Percentiles rank a stretch among this genome's conserved stretches.
Evolutionary conservation across 805 yeast species (phyloP).

Genomic region (Hanseniaspora occidentalis): DNA sequence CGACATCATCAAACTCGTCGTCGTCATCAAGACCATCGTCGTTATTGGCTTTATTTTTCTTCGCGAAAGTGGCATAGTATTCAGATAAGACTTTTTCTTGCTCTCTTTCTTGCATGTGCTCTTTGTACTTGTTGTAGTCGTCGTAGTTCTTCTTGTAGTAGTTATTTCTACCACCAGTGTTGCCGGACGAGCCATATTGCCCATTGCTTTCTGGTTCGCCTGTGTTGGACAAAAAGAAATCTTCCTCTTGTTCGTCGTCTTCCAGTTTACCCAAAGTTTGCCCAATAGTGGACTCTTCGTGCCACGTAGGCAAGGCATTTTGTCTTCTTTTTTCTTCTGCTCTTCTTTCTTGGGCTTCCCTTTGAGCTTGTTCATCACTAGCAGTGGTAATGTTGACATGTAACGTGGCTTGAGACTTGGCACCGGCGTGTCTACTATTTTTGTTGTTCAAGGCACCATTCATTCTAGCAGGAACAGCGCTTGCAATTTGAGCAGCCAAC

Average conservation of each 20-base stretch:
- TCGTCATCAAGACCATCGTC: conserved; percentile 13
- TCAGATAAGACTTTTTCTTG: conserved; percentile 63
- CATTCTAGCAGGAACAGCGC: conserved; percentile 8
- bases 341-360: conserved; percentile 53
- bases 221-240: conserved; percentile 10
- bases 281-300: conserved; percentile 82
- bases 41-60: conserved; percentile 34
- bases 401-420: conserved; percentile 69
- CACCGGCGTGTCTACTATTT: conserved; percentile 38
- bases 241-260: conserved; percentile 31
- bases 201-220: conserved; percentile 7
- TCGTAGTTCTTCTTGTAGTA: conserved; percentile 6
- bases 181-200: conserved; percentile 12
- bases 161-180: conserved; percentile 8
- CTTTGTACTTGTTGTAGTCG: conserved; percentile 13
- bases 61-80: conserved; percentile 67
- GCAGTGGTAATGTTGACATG: conserved; percentile 82
- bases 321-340: conserved; percentile 67
- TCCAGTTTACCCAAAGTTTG: conserved; percentile 44
- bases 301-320: conserved; percentile 96
- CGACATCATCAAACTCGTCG: conserved; percentile 17
- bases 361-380: conserved; percentile 62
- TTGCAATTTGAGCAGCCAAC: conserved; percentile 13
- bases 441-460: conserved; percentile 27
- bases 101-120: conserved; percentile 40